A percentile compares a stretch with the other conserved stretches of the same genome.
Conservation (phyloP, 805 yeast species). For the Ogataea philodendri region DNA sequence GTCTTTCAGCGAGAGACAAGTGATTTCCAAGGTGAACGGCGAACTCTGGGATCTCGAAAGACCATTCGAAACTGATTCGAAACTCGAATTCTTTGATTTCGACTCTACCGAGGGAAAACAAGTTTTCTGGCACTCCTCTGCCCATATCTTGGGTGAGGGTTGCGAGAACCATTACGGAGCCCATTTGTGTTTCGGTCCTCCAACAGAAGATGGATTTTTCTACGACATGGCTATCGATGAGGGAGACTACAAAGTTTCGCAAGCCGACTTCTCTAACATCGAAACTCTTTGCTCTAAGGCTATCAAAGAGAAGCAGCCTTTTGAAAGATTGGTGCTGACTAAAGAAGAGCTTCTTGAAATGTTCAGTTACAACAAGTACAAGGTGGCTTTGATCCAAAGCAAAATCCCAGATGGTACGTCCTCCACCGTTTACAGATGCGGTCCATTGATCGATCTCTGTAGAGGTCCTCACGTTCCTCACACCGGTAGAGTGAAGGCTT, state of each 20-base stretch:
- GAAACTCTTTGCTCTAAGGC: slow-evolving; percentile 87
- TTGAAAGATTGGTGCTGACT: slow-evolving; percentile 88
- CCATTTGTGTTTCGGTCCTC: slow-evolving; percentile 92
- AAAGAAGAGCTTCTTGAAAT: slow-evolving; percentile 88
- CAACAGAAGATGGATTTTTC: slow-evolving; percentile 96
- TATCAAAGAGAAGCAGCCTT: slow-evolving; percentile 91
- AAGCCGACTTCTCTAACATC: slow-evolving; percentile 76
- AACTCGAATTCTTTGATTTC: slow-evolving; percentile 82
- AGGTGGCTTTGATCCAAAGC: slow-evolving; percentile 78
- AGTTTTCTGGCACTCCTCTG: slow-evolving; percentile 99
- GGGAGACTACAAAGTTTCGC: slow-evolving; percentile 74
- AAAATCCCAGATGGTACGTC: slow-evolving; percentile 96
- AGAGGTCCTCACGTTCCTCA: slow-evolving; percentile 97
- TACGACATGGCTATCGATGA: slow-evolving; percentile 88
- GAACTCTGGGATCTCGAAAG: slow-evolving; percentile 93
- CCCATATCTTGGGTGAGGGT: slow-evolving; percentile 97
- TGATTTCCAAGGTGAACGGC: slow-evolving; percentile 89
- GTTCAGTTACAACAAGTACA: slow-evolving; percentile 95
- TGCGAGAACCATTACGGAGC: slow-evolving; percentile 96
- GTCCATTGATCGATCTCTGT: slow-evolving; percentile 94
- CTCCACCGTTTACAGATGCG: slow-evolving; percentile 96
- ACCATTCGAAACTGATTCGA: slow-evolving; percentile 74
- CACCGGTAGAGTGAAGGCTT: slow-evolving; percentile 93
- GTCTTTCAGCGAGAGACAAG: slow-evolving; percentile 83
- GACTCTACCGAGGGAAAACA: slow-evolving; percentile 91